Evolutionary conservation across 768 basidiomycete genomes (phyloP).

Genomic region (Tricholoma bakamatsutake): DNA sequence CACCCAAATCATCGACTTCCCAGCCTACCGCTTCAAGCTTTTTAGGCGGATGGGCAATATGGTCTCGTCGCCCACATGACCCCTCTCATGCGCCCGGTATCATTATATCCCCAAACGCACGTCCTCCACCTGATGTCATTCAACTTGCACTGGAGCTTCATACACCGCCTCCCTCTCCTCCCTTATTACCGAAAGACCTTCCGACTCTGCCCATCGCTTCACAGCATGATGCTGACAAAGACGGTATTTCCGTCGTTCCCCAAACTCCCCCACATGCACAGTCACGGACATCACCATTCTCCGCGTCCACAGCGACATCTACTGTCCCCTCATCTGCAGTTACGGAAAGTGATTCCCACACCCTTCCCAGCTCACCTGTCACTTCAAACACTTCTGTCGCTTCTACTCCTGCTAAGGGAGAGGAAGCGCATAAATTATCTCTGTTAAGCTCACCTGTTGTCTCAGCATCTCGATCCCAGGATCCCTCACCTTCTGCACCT

Average conservation of each 20-base stretch:
- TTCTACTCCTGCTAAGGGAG: conserved; percentile 7
- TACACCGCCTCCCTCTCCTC: conserved; percentile 44
- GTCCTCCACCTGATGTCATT: conserved; percentile 55
- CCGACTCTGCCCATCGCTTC: neutral
- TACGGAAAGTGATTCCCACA: neutral
- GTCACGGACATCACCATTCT: neutral
- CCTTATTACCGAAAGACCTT: conserved; percentile 15
- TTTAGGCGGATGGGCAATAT: conserved; percentile 49
- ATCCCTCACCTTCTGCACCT: conserved; percentile 1
- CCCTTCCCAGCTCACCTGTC: conserved; percentile 9
- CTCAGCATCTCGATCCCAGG: conserved; percentile 4
- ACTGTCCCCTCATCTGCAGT: neutral
- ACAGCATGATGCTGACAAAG: too few species aligned
- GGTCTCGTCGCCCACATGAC: conserved; percentile 65
- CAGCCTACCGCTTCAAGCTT: conserved; percentile 1
- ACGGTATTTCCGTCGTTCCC: neutral
- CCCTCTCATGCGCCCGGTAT: conserved; percentile 62
- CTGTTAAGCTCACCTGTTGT: neutral
- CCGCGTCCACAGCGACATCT: conserved; percentile 2
- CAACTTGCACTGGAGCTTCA: conserved; percentile 46
- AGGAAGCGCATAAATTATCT: conserved; percentile 7
- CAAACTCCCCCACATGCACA: neutral
- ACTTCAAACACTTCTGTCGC: conserved; percentile 6
- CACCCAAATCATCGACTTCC: conserved; percentile 3
- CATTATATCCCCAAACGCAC: conserved; percentile 61